These are phyloP conservation scores for Protoeuglena noctilucae DNA, from an alignment of 139 green algal genomes.

Conservation along the genomic window DNA sequence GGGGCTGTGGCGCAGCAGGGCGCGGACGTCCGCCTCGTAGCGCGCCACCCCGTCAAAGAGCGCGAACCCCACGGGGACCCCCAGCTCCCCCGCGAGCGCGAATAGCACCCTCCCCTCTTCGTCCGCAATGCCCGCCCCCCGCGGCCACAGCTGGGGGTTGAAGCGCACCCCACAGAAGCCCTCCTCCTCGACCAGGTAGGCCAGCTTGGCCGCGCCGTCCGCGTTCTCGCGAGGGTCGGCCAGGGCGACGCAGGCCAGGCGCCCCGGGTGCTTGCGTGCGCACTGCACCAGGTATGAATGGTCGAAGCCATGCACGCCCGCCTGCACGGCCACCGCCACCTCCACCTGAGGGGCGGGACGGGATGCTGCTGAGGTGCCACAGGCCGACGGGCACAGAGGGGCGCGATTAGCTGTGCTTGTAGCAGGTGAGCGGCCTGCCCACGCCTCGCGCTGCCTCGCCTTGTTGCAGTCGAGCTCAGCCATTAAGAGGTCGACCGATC, in stretches of 20 bases:
- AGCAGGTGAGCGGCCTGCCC: constrained; percentile 24
- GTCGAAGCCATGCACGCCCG: constrained; percentile 42
- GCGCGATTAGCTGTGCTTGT: too few species aligned
- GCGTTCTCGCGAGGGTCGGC: constrained; percentile 47
- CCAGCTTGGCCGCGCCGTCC: too few species aligned
- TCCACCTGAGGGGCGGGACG: too few species aligned
- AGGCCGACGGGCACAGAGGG: too few species aligned
- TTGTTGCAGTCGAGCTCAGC: constrained; percentile 19
- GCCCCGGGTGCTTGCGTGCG: constrained; percentile 18
- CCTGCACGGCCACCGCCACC: constrained; percentile 47
- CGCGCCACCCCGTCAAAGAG: constrained; percentile 37
- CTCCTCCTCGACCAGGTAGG: too few species aligned
- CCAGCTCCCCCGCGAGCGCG: constrained; percentile 26
- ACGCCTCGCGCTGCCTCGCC: constrained; percentile 24
- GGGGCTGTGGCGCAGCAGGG: constrained; percentile 23
- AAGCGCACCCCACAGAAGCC: constrained; percentile 34
- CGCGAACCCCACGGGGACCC: constrained; percentile 44
- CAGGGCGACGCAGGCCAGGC: constrained; percentile 35
- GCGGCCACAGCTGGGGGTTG: constrained; percentile 56
- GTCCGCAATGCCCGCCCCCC: constrained; percentile 42
- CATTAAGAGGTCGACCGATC: too few species aligned
- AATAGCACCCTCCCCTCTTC: constrained; percentile 29
- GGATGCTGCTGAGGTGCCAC: too few species aligned
- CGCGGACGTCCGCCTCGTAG: constrained; percentile 32
- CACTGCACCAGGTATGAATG: constrained; percentile 34